Base-by-base conservation (phyloP, 2,329 filamentous ascomycete genomes). In the Phaeomoniella chlamydospora region DNA sequence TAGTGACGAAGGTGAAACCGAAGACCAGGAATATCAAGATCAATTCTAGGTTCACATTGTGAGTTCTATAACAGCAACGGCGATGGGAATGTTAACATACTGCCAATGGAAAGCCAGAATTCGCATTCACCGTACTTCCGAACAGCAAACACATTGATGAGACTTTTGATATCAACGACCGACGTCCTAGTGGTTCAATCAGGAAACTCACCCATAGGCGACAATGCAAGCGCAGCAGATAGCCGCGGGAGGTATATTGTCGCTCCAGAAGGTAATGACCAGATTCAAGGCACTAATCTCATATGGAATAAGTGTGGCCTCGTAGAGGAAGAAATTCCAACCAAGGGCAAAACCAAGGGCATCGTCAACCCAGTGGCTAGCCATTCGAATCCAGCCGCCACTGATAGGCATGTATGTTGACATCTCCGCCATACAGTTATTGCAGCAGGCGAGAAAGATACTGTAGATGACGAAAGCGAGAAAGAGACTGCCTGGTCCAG, bases 61-160 rank as follows among this genome's bases (percentile, higher is more conserved):
- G n/a, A n/a, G n/a, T n/a, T 12, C 54, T 34, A 1, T 69, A 74
- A 17, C 81, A 53, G 40, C 80, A 77, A 34, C 82, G 62, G 2
- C 81, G 43, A 2, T 80, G 68, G 50, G 81, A n/a, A n/a, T n/a
- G n/a, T n/a, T n/a, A n/a, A n/a, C n/a, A n/a, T n/a, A n/a, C n/a
- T 81, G 37, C 74, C 62, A 35, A 84, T 72, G 34, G 80, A 77
- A 49, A 88, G 85, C 42, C 82, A 62, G 44, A 88, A 88, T 49
- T 90, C 83, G 18, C 80, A 81, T 55, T 90, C 82, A 45, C 82
- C 83, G 45, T 87, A 90, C 14, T 77, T 80, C 52, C 80, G 80
- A 45, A 93, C 77, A 33, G 83, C 83, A 49, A 84, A 86, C 40
- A 90, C 55, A 51, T 92, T 90, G 56, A 92, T 87, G 29, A 56